Evolutionary conservation across 768 basidiomycete species (phyloP).

Genomic region (Hericium erinaceus): DNA sequence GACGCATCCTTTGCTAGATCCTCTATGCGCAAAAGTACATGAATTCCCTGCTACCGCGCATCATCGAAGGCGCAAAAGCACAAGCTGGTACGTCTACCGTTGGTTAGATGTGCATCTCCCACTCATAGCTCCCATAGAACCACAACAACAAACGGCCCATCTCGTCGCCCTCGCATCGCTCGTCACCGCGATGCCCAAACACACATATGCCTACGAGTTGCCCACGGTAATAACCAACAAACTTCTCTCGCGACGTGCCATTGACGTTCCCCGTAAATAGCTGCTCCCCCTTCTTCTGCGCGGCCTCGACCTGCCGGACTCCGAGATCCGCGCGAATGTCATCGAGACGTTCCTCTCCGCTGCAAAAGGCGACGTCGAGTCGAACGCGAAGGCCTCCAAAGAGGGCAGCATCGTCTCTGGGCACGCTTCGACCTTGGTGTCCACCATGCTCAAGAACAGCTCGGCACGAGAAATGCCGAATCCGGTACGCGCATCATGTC

Average conservation of each 20-base stretch:
- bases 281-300: slow-evolving; percentile 84
- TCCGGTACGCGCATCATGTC: slow-evolving; percentile 30
- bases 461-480: slow-evolving; percentile 41
- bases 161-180: slow-evolving; percentile 79
- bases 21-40: slow-evolving; percentile 72
- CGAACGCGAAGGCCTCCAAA: slow-evolving; percentile 21
- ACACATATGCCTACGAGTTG: slow-evolving; percentile 63
- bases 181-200: slow-evolving; percentile 70
- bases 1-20: slow-evolving; percentile 34
- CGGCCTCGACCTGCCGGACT: slow-evolving; percentile 70
- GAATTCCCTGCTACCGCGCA: slow-evolving; percentile 57
- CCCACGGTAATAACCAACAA: slow-evolving; percentile 33
- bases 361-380: slow-evolving; percentile 45
- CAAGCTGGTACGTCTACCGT: slow-evolving; percentile 35
- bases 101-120: not conserved
- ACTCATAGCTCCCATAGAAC: slow-evolving; percentile 26
- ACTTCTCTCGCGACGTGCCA: not conserved
- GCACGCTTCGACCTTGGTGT: slow-evolving; percentile 64
- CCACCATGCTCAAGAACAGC: slow-evolving; percentile 62
- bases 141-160: slow-evolving; percentile 51
- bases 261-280: slow-evolving; percentile 30
- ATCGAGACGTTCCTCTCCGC: slow-evolving; percentile 72
- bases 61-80: slow-evolving; percentile 59
- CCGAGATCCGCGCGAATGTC: slow-evolving; percentile 65
- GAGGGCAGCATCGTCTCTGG: slow-evolving; percentile 39